Base-by-base conservation (phyloP, 352 stramenopile species). In the Peronospora destructor region DNA sequence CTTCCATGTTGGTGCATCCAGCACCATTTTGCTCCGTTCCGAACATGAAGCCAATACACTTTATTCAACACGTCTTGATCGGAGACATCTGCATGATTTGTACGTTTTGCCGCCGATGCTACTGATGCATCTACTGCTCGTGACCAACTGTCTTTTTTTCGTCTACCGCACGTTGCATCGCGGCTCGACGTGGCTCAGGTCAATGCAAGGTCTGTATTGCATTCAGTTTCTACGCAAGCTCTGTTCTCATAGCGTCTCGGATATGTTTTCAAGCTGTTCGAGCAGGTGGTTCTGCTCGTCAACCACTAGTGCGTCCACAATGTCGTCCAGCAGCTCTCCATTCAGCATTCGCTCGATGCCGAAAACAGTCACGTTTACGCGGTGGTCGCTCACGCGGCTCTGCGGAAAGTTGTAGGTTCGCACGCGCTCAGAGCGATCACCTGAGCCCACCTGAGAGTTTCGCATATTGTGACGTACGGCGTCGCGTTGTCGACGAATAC, bases 391-490 rank as follows among this genome's bases (percentile, higher is more conserved):
- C 44, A 98, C 85, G 40, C 95, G 85, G 72, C 95, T 95, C 59
- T 98, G 94, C 3, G 87, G 84, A 56, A 95, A 99, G 72, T 99
- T 99, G 84, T 99, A 99, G 19, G 96, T 99, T 46, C 96, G 81
- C 36, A 99, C 97, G 43, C 98, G 97, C 71, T 99, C 96, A 1
- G 77, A 96, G 32, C 96, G 75, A 23, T 97, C 92, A 28, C 95
- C 96, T 0, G 92, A 98, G 28, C 94, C 94, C 37, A 99, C 91
- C 64, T 98, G 91, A 17, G 73, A 85, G 32, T 67, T 75, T 16
- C 86, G 75, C 66, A 92, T 66, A 8, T 40, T 70, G 40, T 87
- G 66, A 25, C 70, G 71, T 56, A 83, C 71, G 25, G 68, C 53
- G 54, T 86, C 73, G 29, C 64, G 67, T 49, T 76, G 58, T 19